A percentile compares a stretch with the other conserved stretches of the same genome.
These are phyloP conservation scores for Malus orientalis DNA, from an alignment of 306 rosid genomes.

Conservation along the genomic window DNA sequence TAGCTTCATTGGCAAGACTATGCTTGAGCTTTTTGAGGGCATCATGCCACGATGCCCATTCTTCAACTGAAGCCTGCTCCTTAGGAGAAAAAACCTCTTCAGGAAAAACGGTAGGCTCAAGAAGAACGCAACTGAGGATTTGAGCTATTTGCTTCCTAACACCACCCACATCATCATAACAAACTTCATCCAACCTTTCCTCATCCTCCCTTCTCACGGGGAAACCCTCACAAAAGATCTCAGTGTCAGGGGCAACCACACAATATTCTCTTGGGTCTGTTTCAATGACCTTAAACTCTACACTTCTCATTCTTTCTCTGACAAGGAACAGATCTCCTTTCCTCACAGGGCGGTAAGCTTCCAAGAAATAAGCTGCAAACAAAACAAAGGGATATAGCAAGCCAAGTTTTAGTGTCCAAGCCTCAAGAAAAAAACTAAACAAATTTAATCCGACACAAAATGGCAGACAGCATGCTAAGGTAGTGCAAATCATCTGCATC, in stretches of 20 bases:
- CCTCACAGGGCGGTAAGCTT: conserved; percentile 59
- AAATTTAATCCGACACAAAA: neutral
- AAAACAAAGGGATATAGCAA: neutral
- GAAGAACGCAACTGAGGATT: conserved; percentile 4
- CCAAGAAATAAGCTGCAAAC: conserved; percentile 54
- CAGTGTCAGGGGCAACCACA: conserved; percentile 62
- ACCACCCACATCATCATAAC: conserved; percentile 67
- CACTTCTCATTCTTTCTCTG: conserved; percentile 59
- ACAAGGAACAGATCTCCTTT: conserved; percentile 64
- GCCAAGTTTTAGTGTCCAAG: neutral
- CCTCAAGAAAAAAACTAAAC: neutral
- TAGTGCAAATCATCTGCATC: neutral
- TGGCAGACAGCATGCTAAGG: neutral
- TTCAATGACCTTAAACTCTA: conserved; percentile 65
- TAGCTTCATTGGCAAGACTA: no score
- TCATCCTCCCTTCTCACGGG: conserved; percentile 61
- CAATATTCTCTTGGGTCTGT: conserved; percentile 58
- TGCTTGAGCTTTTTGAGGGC: no score
- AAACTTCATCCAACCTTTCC: conserved; percentile 52
- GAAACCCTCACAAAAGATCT: conserved; percentile 53
- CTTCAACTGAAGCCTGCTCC: no score
- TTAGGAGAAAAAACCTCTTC: no score
- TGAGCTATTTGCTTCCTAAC: conserved; percentile 66
- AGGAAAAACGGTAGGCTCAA: no score
- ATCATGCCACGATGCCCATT: no score